Base-by-base conservation (phyloP, 139 green algal genomes). In the Tetraselmis chui region DNA sequence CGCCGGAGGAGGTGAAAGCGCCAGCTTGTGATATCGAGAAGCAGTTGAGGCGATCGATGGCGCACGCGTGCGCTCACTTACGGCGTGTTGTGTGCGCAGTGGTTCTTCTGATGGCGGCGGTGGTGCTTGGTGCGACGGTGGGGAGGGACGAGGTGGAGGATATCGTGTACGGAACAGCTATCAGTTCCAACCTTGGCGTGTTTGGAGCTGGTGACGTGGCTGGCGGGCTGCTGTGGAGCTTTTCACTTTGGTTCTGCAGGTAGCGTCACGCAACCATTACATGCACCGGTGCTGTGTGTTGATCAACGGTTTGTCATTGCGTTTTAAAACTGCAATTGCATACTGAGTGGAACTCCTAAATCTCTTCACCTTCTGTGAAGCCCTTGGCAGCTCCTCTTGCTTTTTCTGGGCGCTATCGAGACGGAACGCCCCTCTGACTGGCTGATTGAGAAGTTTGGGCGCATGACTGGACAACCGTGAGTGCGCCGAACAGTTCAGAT, bases 391-490 rank as follows among this genome's bases (percentile, higher is more conserved):
- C 85, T 94, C 81, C 88, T 97, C 80, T 85, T 95, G 45, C 81
- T 96, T 18, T 97, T 97, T 84, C 83, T 95, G 22, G 93, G 93
- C 5, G 84, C 87, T 27, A 84, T 95, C 0, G 92, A 97, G 28
- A 93, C 84, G 0, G 88, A 94, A 76, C 85, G 93, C 0, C 92
- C 93, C 1, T 90, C 81, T 24, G 93, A 95, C 81, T 93, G 89
- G 91, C 27, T 93, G 74, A 59, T 93, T 2, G 5, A 27, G 24
- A 77, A 76, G 75, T 28, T 76, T 11, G 82, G 23, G 67, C 78
- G 81, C 31, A 59, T 59, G n/a, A 31, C 85, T 18, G 89, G 84
- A 26, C 1, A 18, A 28, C 58, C 77, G 11, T 45, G 74, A 29
- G 59, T 28, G 1, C 32, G 59, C 32, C 75, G 11, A 29, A 45